Conservation (phyloP, 2,329 filamentous ascomycete species). For the Rachicladosporium sp. region DNA sequence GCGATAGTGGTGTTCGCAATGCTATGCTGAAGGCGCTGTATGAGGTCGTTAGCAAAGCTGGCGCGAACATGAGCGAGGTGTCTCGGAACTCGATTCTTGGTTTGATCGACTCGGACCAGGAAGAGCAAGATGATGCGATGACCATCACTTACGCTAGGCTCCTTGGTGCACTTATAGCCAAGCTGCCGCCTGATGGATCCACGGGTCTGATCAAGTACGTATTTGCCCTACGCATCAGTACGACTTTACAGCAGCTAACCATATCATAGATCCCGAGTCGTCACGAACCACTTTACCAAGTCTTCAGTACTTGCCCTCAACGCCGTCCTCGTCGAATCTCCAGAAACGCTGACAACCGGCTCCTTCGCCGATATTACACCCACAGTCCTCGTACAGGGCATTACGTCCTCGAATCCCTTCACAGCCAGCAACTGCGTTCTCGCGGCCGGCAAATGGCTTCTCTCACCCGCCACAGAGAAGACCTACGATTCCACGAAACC, state of each 20-base stretch:
- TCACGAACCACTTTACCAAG: constrained; percentile 62
- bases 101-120: constrained; percentile 74
- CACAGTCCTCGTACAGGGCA: constrained; percentile 66
- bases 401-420: constrained; percentile 50
- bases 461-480: constrained; percentile 52
- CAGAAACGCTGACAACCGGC: constrained; percentile 54
- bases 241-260: not conserved
- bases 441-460: constrained; percentile 80
- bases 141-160: constrained; percentile 83
- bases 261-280: constrained; percentile 49
- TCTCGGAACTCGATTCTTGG: constrained; percentile 76
- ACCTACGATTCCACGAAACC: constrained; percentile 65
- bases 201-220: constrained; percentile 43
- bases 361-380: constrained; percentile 62
- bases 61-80: constrained; percentile 83
- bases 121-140: constrained; percentile 59
- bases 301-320: constrained; percentile 80
- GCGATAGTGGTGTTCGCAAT: constrained; percentile 73
- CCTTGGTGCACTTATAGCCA: constrained; percentile 79
- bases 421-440: constrained; percentile 81
- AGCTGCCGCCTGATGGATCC: constrained; percentile 62
- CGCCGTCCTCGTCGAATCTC: constrained; percentile 71
- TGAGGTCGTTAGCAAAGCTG: constrained; percentile 91
- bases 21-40: constrained; percentile 96
- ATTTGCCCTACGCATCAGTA: not conserved